Evolutionary conservation across 176 grass and related monocot genomes (phyloP), one percentile per base, ranked within the genome.

Genomic region (Aegilops bicornis): DNA sequence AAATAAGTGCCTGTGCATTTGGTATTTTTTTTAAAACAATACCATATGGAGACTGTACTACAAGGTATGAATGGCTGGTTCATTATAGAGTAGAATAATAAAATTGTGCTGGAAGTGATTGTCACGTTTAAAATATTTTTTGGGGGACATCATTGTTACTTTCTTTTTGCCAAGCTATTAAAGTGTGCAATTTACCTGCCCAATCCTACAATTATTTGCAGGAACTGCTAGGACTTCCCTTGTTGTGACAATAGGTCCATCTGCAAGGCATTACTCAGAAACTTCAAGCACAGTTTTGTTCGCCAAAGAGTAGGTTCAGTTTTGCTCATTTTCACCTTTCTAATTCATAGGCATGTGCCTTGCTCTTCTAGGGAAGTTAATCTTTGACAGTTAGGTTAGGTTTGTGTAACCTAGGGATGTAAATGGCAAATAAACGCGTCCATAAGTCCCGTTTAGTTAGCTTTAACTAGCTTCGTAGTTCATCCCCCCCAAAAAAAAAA

Each of bases 151-250:
- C 58, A 72, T 56, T 65, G 27, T 33, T 80, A 45, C 20, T 29
- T 56, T 20, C 11, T 6, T 84, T 65, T 78, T 80, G 5, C 20
- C 7, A 68, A 27, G 12, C 1, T 69, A 84, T 75, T 23, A n/a
- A 47, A 22, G 36, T 37, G 10, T 64, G 3, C n/a, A n/a, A 32
- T 69, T 86, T 61, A 27, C 66, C 75, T 92, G 4, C 56, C 70
- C 67, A 72, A 78, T 76, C 78, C 6, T 65, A 69, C 31, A 78
- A 82, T 71, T 25, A 31, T 45, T 80, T 29, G 73, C 91, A 98
- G 96, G 96, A 59, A 94, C 96, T 86, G 93, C 96, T 79, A 89
- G 93, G 84, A 98, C 96, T 76, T 98, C 96, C 54, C 93, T 98
- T 88, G 85, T 98, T 85, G 86, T 96, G 78, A 98, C 93, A 66